These are phyloP conservation scores for Boletus tylopilopsis DNA, from an alignment of 768 basidiomycete genomes.

Conservation along the genomic window DNA sequence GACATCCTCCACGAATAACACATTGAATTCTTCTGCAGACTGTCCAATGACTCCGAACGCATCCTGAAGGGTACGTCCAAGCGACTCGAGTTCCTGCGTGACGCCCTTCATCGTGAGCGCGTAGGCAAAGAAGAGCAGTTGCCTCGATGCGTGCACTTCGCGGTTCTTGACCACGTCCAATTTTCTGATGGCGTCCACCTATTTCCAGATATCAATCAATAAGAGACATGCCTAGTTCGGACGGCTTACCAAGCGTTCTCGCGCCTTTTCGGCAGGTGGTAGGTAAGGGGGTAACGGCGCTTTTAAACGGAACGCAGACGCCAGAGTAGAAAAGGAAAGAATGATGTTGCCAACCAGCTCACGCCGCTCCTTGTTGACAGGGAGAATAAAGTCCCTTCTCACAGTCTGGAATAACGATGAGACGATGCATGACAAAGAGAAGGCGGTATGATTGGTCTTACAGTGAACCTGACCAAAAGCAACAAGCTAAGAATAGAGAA, in stretches of 20 bases:
- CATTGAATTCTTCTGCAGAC: conserved; percentile 76
- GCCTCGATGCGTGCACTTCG: conserved; percentile 74
- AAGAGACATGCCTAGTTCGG: background rate
- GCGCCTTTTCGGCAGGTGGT: conserved; percentile 85
- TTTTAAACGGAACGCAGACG: conserved; percentile 78
- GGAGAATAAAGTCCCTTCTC: conserved; percentile 81
- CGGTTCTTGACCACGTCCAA: conserved; percentile 88
- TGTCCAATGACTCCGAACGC: conserved; percentile 93
- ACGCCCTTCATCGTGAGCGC: conserved; percentile 93
- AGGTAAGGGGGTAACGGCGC: conserved; percentile 95
- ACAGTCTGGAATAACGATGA: conserved; percentile 52
- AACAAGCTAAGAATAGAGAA: conserved; percentile 7
- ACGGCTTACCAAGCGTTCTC: conserved; percentile 65
- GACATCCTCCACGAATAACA: conserved; percentile 48
- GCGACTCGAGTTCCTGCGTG: conserved; percentile 79
- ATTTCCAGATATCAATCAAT: background rate
- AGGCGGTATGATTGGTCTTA: conserved; percentile 29
- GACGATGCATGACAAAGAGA: background rate
- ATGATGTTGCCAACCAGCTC: conserved; percentile 97
- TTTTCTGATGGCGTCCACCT: conserved; percentile 80
- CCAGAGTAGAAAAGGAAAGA: conserved; percentile 78
- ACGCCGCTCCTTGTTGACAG: conserved; percentile 82
- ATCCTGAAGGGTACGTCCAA: conserved; percentile 79
- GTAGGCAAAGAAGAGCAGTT: conserved; percentile 92
- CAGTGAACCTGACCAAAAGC: conserved; percentile 59